Base-by-base conservation (phyloP, 768 basidiomycete genomes). In the Neoboletus brunneissimus region DNA sequence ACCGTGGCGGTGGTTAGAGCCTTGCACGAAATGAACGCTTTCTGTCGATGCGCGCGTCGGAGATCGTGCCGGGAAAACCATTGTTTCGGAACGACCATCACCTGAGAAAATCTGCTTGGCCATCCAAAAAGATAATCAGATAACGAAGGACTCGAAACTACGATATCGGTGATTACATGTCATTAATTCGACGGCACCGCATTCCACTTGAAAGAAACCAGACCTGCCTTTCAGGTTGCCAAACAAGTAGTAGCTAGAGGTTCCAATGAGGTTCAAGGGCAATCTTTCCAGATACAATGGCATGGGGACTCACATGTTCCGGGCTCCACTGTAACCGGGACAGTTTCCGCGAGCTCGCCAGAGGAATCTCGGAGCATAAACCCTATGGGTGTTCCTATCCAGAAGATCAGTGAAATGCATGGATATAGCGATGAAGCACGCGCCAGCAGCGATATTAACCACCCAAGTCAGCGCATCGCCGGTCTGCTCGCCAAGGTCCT, bases 341-440 rank as follows among this genome's bases (percentile, higher is more conserved):
- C 84, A 22, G 80, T 72, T 63, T 81, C 81, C 0, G 64, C 74
- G 44, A 68, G 45, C 0, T 41, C 9, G 60, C 88, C 88, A 48
- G 75, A 79, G 52, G 58, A 67, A 67, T 91, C 89, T 64, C 77
- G 77, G 56, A 89, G 51, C 20, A 71, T 73, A 42, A 88, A 64
- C 51, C 78, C 81, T 55, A 89, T 66, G 32, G 55, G 59, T 8
- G 77, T 80, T 45, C 77, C 83, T 81, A 49, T 45, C 23, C 41
- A 27, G 41, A 58, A 48, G 40, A 50, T 57, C 54, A 51, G 46
- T 45, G 35, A 8, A 27, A 44, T 35, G 4, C 4, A 29, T 20
- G 16, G 11, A n/a, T 11, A 34, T 23, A 25, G 35, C 22, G 25
- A 34, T 16, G 5, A 11, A 15, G 5, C 43, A 58, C 23, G 57